Conservation (phyloP, 2,329 filamentous ascomycete genomes). For the Cladosporium sp. region DNA sequence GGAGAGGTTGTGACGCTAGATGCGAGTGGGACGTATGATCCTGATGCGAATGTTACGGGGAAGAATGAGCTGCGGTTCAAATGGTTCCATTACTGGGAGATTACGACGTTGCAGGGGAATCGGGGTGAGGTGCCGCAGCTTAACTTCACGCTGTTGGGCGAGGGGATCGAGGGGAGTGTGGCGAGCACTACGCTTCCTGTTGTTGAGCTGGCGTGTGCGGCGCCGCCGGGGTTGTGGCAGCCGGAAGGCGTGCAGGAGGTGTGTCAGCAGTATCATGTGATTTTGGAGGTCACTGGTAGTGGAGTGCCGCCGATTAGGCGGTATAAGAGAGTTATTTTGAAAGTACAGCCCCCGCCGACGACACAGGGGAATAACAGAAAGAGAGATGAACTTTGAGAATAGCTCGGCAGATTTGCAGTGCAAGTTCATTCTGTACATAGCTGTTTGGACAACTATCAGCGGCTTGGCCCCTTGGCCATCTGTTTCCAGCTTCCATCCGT, state of each 20-base stretch:
- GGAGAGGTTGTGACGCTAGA: constrained; percentile 46
- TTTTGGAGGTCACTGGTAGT: constrained; percentile 51
- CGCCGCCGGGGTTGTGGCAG: constrained; percentile 33
- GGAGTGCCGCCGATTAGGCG: constrained; percentile 48
- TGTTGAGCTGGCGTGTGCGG: constrained; percentile 45
- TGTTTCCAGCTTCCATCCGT: constrained; percentile 63
- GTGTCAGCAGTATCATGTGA: constrained; percentile 51
- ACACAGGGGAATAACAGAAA: not conserved
- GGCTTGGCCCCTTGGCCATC: constrained; percentile 62
- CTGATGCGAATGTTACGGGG: constrained; percentile 41
- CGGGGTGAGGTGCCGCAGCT: constrained; percentile 45
- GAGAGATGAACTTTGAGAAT: constrained; percentile 23
- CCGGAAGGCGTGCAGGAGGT: constrained; percentile 38
- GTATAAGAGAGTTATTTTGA: constrained; percentile 48
- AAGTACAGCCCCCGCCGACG: constrained; percentile 18
- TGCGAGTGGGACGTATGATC: constrained; percentile 50
- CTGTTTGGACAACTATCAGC: not conserved
- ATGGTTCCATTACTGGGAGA: constrained; percentile 53
- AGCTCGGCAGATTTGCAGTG: not conserved
- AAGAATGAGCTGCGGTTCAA: constrained; percentile 42
- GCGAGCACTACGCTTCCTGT: constrained; percentile 25
- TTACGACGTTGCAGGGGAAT: constrained; percentile 47
- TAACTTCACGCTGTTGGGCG: constrained; percentile 35
- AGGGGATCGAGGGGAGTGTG: constrained; percentile 27
- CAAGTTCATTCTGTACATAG: not conserved